Evolutionary conservation across 2,329 filamentous ascomycete species (phyloP), one percentile per base, ranked within the genome.

Genomic region (Fusarium sp.): DNA sequence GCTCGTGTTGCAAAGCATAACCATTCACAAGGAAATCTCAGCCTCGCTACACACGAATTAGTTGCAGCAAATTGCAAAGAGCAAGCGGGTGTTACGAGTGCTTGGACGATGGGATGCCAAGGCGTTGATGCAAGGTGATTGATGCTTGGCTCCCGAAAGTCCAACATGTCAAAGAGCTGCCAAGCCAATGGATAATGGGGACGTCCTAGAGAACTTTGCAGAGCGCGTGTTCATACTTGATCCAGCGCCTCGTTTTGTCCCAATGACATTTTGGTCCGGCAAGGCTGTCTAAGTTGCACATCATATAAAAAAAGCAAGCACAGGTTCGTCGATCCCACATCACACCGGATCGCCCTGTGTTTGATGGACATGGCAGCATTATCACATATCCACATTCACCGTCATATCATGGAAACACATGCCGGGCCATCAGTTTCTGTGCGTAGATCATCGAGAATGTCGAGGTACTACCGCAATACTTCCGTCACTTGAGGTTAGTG

Each of bases 401-500:
- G 24, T 60, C 61, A 64, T 57, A 46, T 62, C 56, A 64, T 64
- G 51, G 28, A 58, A 39, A 49, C 25, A 22, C 29, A 50, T 41
- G 25, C 40, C 42, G 40, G 25, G 22, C 40, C 40, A 52, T 32
- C 38, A 49, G 13, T 42, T 35, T 62, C 38, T 26, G 26, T 44
- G 19, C 38, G 9, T 42, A 15, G 53, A 52, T 47, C 35, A 32
- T 58, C 29, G 32, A 38, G 31, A 53, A 36, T 29, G 24, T 41
- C 43, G 44, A 47, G 38, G n/a, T 28, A 25, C 38, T 35, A 39
- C 43, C 35, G 13, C 36, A 40, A 32, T 46, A 22, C 29, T 47
- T 58, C 38, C 35, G n/a, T 19, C 19, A 3, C 19, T 19, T 26
- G 22, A 34, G 36, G 11, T 31, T 38, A 15, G 26, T 39, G 8